phyloP scores from a whole-genome alignment of 2,329 filamentous ascomycete species.

The Alternaria arbusti region DNA sequence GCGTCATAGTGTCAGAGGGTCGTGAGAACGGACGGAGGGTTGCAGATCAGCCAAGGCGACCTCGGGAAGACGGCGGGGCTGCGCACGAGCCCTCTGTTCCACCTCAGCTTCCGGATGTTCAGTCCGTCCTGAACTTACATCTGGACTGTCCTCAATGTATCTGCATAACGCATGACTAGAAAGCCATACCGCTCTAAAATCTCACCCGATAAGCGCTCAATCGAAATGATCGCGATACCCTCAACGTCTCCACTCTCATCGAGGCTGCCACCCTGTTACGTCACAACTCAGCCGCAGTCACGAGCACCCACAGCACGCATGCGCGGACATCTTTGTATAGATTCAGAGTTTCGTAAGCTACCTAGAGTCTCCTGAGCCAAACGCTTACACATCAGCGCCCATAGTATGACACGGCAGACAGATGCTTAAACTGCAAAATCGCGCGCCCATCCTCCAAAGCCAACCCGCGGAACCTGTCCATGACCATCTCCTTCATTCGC shows the following conservation, averaged over 20 bases:
- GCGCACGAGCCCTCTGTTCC: background rate
- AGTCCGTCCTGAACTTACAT: background rate
- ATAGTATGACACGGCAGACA: background rate
- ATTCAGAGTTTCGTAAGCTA: background rate
- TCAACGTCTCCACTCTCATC: background rate
- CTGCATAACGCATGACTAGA: too few relatives aligned
- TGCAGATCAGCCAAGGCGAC: background rate
- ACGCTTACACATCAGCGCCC: background rate
- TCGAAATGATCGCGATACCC: background rate
- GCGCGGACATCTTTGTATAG: background rate
- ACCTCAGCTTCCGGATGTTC: background rate
- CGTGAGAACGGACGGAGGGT: background rate
- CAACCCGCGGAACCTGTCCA: background rate
- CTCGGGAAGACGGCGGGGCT: background rate
- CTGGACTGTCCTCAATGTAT: too few relatives aligned
- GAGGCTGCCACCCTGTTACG: background rate
- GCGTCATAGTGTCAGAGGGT: background rate
- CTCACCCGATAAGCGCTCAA: too few relatives aligned
- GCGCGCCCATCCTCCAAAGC: background rate
- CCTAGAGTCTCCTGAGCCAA: background rate
- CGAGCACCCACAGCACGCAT: background rate
- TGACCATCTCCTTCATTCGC: background rate
- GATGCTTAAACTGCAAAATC: background rate
- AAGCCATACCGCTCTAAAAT: too few relatives aligned
- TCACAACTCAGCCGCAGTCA: background rate